Conservation (phyloP, 768 basidiomycete genomes). For the Omphalotus guepiniiformis region DNA sequence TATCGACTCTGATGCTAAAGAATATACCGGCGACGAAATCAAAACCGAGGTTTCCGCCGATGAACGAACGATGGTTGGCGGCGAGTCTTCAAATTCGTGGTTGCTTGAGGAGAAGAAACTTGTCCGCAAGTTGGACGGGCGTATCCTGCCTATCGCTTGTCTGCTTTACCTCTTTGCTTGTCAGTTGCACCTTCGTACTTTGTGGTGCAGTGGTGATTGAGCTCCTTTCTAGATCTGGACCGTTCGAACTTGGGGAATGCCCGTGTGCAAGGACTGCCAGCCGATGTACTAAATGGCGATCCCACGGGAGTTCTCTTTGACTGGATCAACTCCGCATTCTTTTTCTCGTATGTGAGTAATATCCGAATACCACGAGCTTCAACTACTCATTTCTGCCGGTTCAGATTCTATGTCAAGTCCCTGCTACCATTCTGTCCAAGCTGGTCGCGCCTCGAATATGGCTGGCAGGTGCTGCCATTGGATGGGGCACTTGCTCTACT, state of each 20-base stretch:
- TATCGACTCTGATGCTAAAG: background rate
- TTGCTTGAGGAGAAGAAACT: constrained; percentile 44
- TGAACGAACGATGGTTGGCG: background rate
- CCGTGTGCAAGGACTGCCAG: constrained; percentile 63
- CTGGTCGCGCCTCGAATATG: constrained; percentile 64
- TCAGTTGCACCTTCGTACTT: constrained; percentile 30
- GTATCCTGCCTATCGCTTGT: constrained; percentile 70
- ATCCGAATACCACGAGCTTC: background rate
- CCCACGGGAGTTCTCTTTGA: constrained; percentile 66
- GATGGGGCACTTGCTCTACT: constrained; percentile 76
- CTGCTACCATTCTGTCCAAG: constrained; percentile 62
- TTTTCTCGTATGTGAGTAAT: constrained; percentile 66
- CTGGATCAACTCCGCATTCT: constrained; percentile 76
- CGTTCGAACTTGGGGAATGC: constrained; percentile 80
- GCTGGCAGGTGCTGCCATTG: constrained; percentile 60
- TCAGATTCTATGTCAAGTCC: constrained; percentile 68
- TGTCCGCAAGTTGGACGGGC: constrained; percentile 58
- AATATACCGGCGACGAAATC: constrained; percentile 6
- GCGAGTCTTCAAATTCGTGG: background rate
- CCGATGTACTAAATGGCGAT: constrained; percentile 65
- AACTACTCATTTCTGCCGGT: background rate
- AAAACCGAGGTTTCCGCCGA: constrained; percentile 4
- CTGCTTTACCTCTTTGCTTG: constrained; percentile 76
- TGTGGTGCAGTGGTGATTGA: constrained; percentile 7
- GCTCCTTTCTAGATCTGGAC: constrained; percentile 54